Percentiles rank a stretch among this genome's conserved stretches.
Evolutionary conservation across 352 stramenopile species (phyloP).

Genomic region (Pythium vanterpoolii): DNA sequence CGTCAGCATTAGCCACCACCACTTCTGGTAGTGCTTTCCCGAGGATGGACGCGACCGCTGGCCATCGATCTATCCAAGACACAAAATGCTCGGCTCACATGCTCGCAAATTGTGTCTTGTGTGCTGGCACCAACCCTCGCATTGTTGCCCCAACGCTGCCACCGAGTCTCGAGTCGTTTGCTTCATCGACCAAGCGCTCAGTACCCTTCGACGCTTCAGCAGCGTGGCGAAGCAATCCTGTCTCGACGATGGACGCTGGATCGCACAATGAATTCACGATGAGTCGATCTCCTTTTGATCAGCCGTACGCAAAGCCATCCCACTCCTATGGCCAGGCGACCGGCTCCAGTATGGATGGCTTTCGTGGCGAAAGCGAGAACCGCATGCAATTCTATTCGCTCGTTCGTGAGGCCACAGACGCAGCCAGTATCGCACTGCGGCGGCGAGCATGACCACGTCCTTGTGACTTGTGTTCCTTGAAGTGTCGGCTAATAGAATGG

Average conservation of each 20-base stretch:
- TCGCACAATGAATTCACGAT: neutral
- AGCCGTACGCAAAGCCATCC: neutral
- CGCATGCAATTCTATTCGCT: slow-evolving; percentile 20
- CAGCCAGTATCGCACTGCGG: slow-evolving; percentile 19
- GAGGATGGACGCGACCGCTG: neutral
- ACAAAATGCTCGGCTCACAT: slow-evolving; percentile 45
- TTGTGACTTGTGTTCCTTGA: slow-evolving; percentile 16
- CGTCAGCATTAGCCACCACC: neutral
- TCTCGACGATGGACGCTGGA: neutral
- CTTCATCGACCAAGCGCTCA: neutral
- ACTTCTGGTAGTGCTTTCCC: neutral
- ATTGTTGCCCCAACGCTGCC: neutral
- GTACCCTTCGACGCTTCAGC: neutral
- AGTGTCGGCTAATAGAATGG: slow-evolving; percentile 7
- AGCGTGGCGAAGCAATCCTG: neutral
- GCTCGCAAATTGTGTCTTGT: slow-evolving; percentile 73
- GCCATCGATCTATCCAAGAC: slow-evolving; percentile 11
- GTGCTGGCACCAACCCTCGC: slow-evolving; percentile 25
- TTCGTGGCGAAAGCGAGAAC: neutral
- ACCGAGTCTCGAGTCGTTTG: neutral
- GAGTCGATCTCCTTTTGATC: neutral
- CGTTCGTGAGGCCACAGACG: slow-evolving; percentile 23
- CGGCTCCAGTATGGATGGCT: neutral
- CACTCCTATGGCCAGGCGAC: neutral
- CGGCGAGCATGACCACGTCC: slow-evolving; percentile 8